Evolutionary conservation across 2,329 filamentous ascomycete species (phyloP).

Genomic region (Scedosporium aurantiacum): DNA sequence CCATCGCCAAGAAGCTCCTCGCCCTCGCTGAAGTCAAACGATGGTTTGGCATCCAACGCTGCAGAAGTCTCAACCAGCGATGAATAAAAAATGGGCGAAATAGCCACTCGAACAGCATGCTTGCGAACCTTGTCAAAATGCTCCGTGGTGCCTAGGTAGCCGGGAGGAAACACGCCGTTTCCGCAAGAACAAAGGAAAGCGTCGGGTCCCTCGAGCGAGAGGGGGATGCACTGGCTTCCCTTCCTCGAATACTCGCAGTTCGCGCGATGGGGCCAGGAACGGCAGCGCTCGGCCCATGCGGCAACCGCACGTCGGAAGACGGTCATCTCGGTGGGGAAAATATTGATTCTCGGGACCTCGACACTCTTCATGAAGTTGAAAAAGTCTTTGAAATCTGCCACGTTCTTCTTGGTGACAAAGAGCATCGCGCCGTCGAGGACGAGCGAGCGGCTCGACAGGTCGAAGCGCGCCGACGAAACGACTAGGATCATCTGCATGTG

Average conservation of each 20-base stretch:
- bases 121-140: slow-evolving; percentile 29
- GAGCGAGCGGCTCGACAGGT: neutral
- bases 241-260: slow-evolving; percentile 30
- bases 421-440: neutral
- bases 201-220: slow-evolving; percentile 17
- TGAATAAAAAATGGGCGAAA: slow-evolving; percentile 38
- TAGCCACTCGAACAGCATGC: slow-evolving; percentile 41
- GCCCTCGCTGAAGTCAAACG: too few relatives aligned
- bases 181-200: slow-evolving; percentile 35
- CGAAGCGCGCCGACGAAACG: neutral
- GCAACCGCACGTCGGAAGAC: neutral
- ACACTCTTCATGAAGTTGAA: neutral
- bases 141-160: slow-evolving; percentile 25
- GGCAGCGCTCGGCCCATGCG: slow-evolving; percentile 29
- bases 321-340: neutral
- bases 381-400: neutral
- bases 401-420: neutral
- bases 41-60: too few relatives aligned
- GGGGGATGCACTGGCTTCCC: slow-evolving; percentile 21
- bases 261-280: slow-evolving; percentile 31
- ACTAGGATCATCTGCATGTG: neutral
- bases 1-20: too few relatives aligned
- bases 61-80: neutral
- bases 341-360: neutral
- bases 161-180: slow-evolving; percentile 7